Conservation (phyloP, 2,329 filamentous ascomycete species). For the Arachnomyces sp. region DNA sequence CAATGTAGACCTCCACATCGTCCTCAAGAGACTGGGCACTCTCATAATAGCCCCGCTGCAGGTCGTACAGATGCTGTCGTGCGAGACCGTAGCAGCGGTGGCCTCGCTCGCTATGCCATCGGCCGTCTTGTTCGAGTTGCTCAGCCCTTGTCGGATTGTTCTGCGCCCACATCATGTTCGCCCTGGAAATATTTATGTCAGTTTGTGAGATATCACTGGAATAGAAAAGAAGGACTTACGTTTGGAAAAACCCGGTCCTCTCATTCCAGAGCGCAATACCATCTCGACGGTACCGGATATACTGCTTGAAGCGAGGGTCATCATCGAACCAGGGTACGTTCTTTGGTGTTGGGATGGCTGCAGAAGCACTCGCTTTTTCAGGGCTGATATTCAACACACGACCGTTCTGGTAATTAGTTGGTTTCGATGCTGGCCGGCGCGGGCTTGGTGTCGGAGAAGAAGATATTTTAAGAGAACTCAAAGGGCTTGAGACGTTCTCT, state of each 20-base stretch:
- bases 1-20: conserved; percentile 74
- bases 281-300: conserved; percentile 89
- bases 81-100: too few species aligned
- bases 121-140: conserved; percentile 46
- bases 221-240: conserved; percentile 44
- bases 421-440: conserved; percentile 48
- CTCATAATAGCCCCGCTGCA: too few species aligned
- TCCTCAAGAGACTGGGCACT: conserved; percentile 7
- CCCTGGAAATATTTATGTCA: conserved; percentile 45
- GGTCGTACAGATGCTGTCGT: conserved; percentile 65
- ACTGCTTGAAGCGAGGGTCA: conserved; percentile 62
- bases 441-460: conserved; percentile 65
- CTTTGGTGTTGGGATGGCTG: conserved; percentile 78
- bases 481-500: conserved; percentile 64
- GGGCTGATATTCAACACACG: conserved; percentile 57
- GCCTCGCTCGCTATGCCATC: conserved; percentile 39
- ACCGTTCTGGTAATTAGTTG: conserved; percentile 29
- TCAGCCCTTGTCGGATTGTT: conserved; percentile 58
- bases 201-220: neutral
- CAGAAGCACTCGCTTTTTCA: conserved; percentile 73
- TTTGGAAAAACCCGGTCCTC: conserved; percentile 94
- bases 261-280: conserved; percentile 96
- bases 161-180: conserved; percentile 96
- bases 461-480: conserved; percentile 93
- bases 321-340: conserved; percentile 70